phyloP scores from a whole-genome alignment of 2,329 filamentous ascomycete species.

The Curvularia verruculosa region DNA sequence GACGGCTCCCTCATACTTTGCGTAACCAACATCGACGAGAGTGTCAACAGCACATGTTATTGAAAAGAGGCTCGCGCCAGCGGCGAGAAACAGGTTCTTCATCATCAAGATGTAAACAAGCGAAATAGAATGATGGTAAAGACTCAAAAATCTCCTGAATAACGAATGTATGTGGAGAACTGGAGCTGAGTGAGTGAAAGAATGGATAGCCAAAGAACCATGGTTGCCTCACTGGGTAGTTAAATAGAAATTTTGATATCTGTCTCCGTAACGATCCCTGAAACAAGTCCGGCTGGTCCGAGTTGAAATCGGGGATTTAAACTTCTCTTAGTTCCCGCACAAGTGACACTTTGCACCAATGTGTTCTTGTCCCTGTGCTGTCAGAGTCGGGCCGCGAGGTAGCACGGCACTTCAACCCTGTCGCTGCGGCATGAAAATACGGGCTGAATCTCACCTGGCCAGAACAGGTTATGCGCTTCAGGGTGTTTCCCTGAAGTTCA shows the following conservation, averaged over 20 bases:
- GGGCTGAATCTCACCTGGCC: not conserved
- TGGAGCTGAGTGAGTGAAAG: not conserved
- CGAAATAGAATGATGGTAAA: not conserved
- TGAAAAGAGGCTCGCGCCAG: slow-evolving; percentile 4
- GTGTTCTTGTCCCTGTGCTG: not conserved
- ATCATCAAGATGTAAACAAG: not conserved
- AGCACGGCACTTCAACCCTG: not conserved
- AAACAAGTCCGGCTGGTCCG: slow-evolving; percentile 1
- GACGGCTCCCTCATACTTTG: slow-evolving; percentile 65
- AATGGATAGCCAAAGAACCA: not conserved
- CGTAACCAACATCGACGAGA: slow-evolving; percentile 67
- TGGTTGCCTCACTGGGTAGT: not conserved
- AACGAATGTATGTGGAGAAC: not conserved
- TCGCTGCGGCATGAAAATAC: slow-evolving; percentile 2
- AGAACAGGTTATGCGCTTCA: not conserved
- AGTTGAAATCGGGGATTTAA: not conserved
- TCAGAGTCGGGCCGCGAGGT: slow-evolving; percentile 3
- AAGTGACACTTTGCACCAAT: not conserved
- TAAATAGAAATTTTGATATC: not conserved
- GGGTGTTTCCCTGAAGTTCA: not conserved
- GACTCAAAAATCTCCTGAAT: not conserved
- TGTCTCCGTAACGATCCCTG: not conserved
- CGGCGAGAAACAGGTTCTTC: slow-evolving; percentile 6
- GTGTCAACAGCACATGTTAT: slow-evolving; percentile 39
- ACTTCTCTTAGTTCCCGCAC: slow-evolving; percentile 1